phyloP scores from a whole-genome alignment of 139 green algal species.

The Tetraselmis striata region DNA sequence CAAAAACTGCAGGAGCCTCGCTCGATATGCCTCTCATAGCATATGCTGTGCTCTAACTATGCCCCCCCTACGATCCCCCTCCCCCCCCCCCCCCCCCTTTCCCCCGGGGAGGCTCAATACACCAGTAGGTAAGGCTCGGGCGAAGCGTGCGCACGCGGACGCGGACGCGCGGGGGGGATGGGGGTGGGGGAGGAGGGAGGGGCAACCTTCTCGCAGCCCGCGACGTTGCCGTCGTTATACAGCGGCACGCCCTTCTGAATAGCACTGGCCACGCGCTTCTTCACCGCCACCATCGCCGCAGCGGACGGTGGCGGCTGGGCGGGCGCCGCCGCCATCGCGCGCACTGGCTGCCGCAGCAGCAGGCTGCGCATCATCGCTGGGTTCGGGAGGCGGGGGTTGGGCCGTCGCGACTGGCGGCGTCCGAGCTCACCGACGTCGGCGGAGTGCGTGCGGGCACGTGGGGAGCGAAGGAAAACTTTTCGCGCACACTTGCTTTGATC shows the following conservation, averaged over 20 bases:
- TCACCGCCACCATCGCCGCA: background rate
- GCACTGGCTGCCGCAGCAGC: background rate
- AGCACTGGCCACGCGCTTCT: background rate
- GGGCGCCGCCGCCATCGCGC: background rate
- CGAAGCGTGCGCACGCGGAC: background rate
- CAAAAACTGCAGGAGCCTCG: too few relatives aligned
- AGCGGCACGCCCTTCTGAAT: background rate
- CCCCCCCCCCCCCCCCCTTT: too few relatives aligned
- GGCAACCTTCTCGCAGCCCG: background rate
- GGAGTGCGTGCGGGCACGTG: too few relatives aligned
- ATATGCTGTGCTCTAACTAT: too few relatives aligned
- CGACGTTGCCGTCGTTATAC: background rate
- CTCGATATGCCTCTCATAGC: background rate
- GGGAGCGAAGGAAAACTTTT: too few relatives aligned
- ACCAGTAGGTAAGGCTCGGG: too few relatives aligned
- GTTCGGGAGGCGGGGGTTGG: too few relatives aligned
- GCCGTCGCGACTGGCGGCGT: too few relatives aligned
- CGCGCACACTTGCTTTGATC: too few relatives aligned
- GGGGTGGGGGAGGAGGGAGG: background rate
- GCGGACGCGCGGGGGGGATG: background rate
- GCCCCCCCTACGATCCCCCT: too few relatives aligned
- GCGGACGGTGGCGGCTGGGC: background rate
- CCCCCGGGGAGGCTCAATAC: too few relatives aligned
- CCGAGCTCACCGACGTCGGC: too few relatives aligned
- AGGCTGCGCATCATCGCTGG: background rate